phyloP scores from a whole-genome alignment of 202 grass and related monocot species.

The Tripidium arundinaceum region DNA sequence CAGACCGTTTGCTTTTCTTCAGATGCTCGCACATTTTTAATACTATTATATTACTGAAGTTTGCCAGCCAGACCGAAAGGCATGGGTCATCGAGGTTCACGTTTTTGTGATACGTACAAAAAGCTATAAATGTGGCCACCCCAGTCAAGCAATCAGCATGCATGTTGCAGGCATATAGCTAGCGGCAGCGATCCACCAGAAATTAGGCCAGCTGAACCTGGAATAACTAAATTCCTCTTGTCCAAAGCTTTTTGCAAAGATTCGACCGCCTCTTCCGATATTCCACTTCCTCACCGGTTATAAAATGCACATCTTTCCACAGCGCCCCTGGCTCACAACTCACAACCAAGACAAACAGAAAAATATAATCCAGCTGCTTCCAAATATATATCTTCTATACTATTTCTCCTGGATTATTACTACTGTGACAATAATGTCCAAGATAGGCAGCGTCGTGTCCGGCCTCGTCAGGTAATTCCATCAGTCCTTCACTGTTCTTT shows the following conservation, averaged over 20 bases:
- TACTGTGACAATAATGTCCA: conserved; percentile 11
- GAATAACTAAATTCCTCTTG: conserved; percentile 17
- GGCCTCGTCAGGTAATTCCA: not conserved
- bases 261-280: conserved; percentile 3
- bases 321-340: not conserved
- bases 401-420: not conserved
- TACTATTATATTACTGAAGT: not conserved
- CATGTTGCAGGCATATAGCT: not conserved
- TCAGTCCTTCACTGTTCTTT: not conserved
- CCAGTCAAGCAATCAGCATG: not conserved
- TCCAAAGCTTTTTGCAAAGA: conserved; percentile 15
- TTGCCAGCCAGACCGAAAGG: not conserved
- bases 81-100: not conserved
- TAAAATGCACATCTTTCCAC: not conserved
- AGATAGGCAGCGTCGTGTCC: conserved; percentile 5
- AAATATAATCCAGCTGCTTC: not conserved
- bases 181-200: not conserved
- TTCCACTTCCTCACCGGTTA: not conserved
- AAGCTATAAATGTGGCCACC: not conserved
- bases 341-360: not conserved
- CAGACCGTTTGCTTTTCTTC: not conserved
- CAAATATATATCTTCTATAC: too few species aligned
- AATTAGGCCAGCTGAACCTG: conserved; percentile 6
- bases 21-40: not conserved
- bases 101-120: not conserved